These are phyloP conservation scores for Shiraia bambusicola DNA, from an alignment of 2,329 filamentous ascomycete genomes.

Conservation along the genomic window DNA sequence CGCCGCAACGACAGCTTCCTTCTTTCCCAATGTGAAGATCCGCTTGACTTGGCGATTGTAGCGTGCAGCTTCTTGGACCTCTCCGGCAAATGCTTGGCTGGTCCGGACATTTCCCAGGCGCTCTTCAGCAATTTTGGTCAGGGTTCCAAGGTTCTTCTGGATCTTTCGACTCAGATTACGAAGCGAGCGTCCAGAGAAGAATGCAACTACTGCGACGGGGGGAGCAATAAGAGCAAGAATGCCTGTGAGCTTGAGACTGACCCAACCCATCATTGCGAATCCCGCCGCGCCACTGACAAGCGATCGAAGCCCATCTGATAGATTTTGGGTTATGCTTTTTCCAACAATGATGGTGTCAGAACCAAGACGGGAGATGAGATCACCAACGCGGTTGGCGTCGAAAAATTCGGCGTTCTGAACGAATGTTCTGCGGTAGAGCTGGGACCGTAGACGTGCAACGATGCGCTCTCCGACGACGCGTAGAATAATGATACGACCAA, in stretches of 20 bases:
- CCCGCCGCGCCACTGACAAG: constrained; percentile 88
- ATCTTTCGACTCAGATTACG: constrained; percentile 88
- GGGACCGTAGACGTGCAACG: constrained; percentile 83
- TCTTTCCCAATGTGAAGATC: constrained; percentile 86
- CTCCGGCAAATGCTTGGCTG: constrained; percentile 92
- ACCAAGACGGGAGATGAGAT: constrained; percentile 91
- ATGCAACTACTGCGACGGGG: constrained; percentile 84
- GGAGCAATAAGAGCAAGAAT: constrained; percentile 86
- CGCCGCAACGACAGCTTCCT: constrained; percentile 83
- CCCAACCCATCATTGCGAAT: constrained; percentile 92
- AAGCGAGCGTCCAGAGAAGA: constrained; percentile 87
- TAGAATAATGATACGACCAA: constrained; percentile 87
- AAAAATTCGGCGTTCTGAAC: constrained; percentile 99
- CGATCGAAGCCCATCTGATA: constrained; percentile 91
- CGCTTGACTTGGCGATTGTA: constrained; percentile 92
- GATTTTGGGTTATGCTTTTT: constrained; percentile 96
- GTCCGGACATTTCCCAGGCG: constrained; percentile 96
- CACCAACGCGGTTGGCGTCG: constrained; percentile 93
- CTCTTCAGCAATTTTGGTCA: constrained; percentile 98
- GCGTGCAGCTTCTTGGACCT: constrained; percentile 82
- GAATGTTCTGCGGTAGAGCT: constrained; percentile 88
- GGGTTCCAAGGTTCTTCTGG: constrained; percentile 85
- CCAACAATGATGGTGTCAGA: constrained; percentile 97
- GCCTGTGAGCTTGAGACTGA: constrained; percentile 85
- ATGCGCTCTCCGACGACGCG: constrained; percentile 94